Percentiles rank a stretch among this genome's conserved stretches.
Conservation (phyloP, 768 basidiomycete genomes). For the Panaeolus cyanescens region DNA sequence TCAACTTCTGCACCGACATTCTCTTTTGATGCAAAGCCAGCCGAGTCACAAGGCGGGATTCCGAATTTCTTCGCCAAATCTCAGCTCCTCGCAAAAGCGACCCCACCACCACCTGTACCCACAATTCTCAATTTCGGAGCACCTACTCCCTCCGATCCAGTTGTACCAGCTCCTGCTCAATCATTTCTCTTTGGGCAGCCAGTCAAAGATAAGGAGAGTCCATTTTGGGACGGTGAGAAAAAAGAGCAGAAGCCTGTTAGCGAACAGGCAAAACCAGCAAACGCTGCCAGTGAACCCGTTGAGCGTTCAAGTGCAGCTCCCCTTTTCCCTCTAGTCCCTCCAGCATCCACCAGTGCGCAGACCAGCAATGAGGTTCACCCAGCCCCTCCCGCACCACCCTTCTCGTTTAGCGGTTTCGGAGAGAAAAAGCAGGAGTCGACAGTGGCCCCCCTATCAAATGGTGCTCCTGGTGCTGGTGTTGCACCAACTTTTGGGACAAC, state of each 20-base stretch:
- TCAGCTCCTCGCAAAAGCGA: constrained; percentile 34
- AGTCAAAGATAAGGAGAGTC: constrained; percentile 42
- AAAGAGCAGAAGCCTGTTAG: constrained; percentile 9
- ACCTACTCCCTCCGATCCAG: constrained; percentile 4
- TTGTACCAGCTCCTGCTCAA: neutral
- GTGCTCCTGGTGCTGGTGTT: neutral
- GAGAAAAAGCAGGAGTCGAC: constrained; percentile 8
- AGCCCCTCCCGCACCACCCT: constrained; percentile 13
- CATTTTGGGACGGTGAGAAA: constrained; percentile 45
- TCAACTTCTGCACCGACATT: neutral
- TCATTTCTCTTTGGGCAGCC: constrained; percentile 23
- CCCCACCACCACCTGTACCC: constrained; percentile 25
- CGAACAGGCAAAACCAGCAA: neutral
- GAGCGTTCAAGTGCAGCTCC: neutral
- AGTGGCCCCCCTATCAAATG: neutral
- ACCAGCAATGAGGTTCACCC: constrained; percentile 5
- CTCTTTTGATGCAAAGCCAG: constrained; percentile 9
- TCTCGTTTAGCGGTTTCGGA: constrained; percentile 19
- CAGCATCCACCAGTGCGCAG: constrained; percentile 5
- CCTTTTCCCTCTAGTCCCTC: constrained; percentile 7
- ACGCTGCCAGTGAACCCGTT: too few relatives aligned
- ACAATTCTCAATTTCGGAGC: constrained; percentile 15
- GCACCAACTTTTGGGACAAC: neutral
- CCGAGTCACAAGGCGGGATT: constrained; percentile 28
- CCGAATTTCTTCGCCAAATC: constrained; percentile 71